Base-by-base conservation (phyloP, 305 asterid genomes). In the Fraxinus greggii region DNA sequence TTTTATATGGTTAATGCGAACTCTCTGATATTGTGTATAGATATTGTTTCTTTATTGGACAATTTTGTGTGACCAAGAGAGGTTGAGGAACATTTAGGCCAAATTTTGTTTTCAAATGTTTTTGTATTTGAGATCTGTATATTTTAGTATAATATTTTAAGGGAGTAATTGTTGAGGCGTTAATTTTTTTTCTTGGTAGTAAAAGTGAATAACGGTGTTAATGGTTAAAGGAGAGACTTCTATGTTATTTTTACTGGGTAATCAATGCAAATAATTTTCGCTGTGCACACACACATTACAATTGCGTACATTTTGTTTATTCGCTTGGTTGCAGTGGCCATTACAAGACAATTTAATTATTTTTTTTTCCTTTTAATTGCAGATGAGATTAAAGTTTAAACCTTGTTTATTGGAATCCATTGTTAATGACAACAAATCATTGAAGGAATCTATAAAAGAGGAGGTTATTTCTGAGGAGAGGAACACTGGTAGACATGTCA, bases 11-110 rank as follows among this genome's bases (percentile, higher is more conserved):
- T 29, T 69, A 69, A 69, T 13, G 40, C 23, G 23, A 28, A 31
- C 42, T 69, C 21, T 69, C 21, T 69, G 12, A 31, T 69, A 31
- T 69, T 69, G 24, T 69, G 75, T 69, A 69, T 29, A 69, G 75
- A 12, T 69, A 63, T 24, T 24, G 75, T 31, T 31, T 26, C 75
- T 69, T 31, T 31, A 6, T 69, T 13, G 31, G 75, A 69, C 75
- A 69, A 69, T 69, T 69, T 69, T 69, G 75, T 69, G 42, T 31
- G 75, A 69, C 75, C 75, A 13, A 13, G 38, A 69, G 75, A 3
- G 40, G 74, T 28, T 2, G 4, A 17, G 75, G 75, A 13, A 28
- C 40, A 4, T 31, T 5, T 4, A 31, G 75, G 75, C 36, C 75
- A 69, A 29, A 69, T 29, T 31, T 15, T 29, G 75, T 13, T 33